Evolutionary conservation across 176 grass and related monocot genomes (phyloP).

Genomic region (Bonia amplexicaulis): DNA sequence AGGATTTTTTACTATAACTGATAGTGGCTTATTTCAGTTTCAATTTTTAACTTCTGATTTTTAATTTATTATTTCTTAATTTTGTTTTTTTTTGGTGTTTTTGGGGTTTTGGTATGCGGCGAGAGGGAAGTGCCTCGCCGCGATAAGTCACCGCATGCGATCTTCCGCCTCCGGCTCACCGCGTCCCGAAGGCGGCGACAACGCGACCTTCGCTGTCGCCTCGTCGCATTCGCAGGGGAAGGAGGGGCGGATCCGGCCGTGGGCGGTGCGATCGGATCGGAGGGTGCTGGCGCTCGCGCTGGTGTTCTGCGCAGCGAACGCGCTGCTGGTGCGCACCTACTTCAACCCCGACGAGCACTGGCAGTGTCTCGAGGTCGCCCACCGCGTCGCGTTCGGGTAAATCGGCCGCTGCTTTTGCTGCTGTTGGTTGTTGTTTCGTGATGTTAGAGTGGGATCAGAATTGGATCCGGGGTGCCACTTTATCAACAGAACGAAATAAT

Average conservation of each 20-base stretch:
- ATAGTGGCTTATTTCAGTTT: too few relatives aligned
- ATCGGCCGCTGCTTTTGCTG: background rate
- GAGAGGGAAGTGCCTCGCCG: background rate
- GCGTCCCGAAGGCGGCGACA: background rate
- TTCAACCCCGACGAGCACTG: slow-evolving; percentile 97
- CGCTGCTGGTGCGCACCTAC: slow-evolving; percentile 75
- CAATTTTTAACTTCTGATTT: too few relatives aligned
- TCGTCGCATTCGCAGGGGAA: background rate
- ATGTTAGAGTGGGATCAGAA: background rate
- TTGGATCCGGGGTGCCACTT: background rate
- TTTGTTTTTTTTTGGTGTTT: too few relatives aligned
- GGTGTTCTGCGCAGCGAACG: slow-evolving; percentile 65
- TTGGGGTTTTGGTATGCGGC: too few relatives aligned
- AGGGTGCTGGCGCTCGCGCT: slow-evolving; percentile 53
- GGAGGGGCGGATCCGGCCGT: background rate
- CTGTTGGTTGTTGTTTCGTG: background rate
- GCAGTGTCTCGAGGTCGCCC: slow-evolving; percentile 95
- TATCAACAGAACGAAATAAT: background rate
- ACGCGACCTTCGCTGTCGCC: background rate
- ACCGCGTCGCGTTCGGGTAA: slow-evolving; percentile 82
- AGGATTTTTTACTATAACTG: too few relatives aligned
- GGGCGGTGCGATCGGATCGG: slow-evolving; percentile 26
- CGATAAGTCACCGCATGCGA: slow-evolving; percentile 50
- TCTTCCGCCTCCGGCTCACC: background rate
- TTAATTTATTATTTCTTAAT: too few relatives aligned